Conservation (phyloP, 163 green algal genomes). For the Chlorella variabilis region DNA sequence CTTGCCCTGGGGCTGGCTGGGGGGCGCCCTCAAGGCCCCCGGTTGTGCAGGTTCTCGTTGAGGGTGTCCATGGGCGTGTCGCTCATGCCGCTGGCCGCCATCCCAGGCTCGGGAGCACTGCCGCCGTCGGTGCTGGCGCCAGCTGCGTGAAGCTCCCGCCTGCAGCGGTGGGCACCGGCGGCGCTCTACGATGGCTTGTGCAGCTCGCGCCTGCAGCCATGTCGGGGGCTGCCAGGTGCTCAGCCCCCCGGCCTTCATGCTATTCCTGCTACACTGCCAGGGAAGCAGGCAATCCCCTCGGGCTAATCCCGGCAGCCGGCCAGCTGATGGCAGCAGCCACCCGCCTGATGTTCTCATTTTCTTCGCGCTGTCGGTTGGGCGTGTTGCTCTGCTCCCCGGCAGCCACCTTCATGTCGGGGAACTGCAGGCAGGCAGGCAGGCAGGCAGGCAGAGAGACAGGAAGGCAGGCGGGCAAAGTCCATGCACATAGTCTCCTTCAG, state of each 20-base stretch:
- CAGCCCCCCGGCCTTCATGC: too few relatives aligned
- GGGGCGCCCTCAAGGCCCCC: slow-evolving; percentile 37
- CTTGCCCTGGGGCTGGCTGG: too few relatives aligned
- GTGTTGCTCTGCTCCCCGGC: slow-evolving; percentile 12
- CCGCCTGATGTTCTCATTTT: slow-evolving; percentile 26
- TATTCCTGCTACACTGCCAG: too few relatives aligned
- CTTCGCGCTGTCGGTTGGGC: neutral
- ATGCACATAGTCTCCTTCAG: too few relatives aligned
- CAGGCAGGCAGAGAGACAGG: neutral
- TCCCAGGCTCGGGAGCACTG: neutral
- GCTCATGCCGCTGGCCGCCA: neutral
- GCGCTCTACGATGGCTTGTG: slow-evolving; percentile 14
- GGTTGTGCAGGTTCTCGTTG: slow-evolving; percentile 32
- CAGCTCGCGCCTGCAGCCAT: slow-evolving; percentile 20
- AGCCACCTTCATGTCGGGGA: slow-evolving; percentile 6
- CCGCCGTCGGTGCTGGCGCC: too few relatives aligned
- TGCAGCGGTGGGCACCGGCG: neutral
- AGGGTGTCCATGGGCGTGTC: neutral
- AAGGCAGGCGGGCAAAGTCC: neutral
- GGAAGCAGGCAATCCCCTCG: too few relatives aligned
- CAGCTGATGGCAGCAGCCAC: neutral
- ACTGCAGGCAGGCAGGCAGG: neutral
- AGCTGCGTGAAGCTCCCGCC: slow-evolving; percentile 2
- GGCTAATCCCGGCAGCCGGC: too few relatives aligned
- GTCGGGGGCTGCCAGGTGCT: too few relatives aligned